phyloP scores from a whole-genome alignment of 2,329 filamentous ascomycete species.

The Colletotrichum chrysophilum region DNA sequence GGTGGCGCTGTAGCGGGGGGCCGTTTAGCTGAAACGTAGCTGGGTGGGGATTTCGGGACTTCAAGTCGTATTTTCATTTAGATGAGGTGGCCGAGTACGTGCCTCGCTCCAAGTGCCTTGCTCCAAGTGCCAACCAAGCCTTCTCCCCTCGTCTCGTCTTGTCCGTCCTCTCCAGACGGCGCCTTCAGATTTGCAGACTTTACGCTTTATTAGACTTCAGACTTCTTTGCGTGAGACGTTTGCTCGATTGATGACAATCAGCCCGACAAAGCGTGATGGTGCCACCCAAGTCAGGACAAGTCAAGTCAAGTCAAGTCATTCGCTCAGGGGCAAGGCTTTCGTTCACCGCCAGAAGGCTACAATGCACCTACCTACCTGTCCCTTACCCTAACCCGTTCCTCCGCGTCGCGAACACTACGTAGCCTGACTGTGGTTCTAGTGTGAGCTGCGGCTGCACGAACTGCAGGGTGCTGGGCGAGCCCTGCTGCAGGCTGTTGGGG shows the following conservation, averaged over 20 bases:
- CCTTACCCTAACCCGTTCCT: background rate
- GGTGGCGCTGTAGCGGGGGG: slow-evolving; percentile 15
- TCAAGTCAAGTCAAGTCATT: background rate
- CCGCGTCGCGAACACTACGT: background rate
- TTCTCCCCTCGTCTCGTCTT: background rate
- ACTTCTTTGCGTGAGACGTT: slow-evolving; percentile 4
- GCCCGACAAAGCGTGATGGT: background rate
- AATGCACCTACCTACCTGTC: background rate
- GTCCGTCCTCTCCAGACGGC: background rate
- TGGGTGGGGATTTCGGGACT: background rate
- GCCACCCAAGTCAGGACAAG: background rate
- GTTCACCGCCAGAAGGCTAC: background rate
- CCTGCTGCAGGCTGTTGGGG: background rate
- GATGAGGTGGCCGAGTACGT: slow-evolving; percentile 1
- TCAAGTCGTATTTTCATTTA: slow-evolving; percentile 2
- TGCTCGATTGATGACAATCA: slow-evolving; percentile 1
- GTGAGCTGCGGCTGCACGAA: background rate
- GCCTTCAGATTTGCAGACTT: background rate
- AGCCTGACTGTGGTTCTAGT: background rate
- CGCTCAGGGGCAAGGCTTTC: background rate
- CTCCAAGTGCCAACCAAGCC: background rate
- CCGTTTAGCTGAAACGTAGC: slow-evolving; percentile 22
- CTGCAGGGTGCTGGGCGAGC: background rate
- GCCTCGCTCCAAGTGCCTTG: background rate
- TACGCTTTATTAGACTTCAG: background rate